Evolutionary conservation across 306 rosid genomes (phyloP).

Genomic region (Trifolium repens): DNA sequence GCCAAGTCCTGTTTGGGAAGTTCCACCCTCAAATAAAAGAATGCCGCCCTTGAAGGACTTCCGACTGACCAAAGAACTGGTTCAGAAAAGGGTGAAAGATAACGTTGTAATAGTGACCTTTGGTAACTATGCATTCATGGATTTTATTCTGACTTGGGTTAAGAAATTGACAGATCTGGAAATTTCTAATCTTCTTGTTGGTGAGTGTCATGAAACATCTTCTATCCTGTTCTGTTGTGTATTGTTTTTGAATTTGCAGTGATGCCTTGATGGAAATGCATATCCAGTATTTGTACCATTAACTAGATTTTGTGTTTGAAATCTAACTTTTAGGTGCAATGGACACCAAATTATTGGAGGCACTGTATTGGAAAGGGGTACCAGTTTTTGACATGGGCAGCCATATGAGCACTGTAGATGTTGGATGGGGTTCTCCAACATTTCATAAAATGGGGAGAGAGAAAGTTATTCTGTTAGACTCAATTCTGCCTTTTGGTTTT

Average conservation of each 20-base stretch:
- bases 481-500: constrained; percentile 75
- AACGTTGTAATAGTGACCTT: constrained; percentile 78
- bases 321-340: constrained; percentile 72
- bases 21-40: constrained; percentile 54
- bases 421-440: constrained; percentile 94
- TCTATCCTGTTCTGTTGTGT: constrained; percentile 16
- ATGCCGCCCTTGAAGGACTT: constrained; percentile 76
- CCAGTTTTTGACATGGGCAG: constrained; percentile 99
- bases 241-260: constrained; percentile 22
- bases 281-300: constrained; percentile 13
- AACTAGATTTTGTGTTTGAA: constrained; percentile 36
- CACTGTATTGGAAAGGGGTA: constrained; percentile 92
- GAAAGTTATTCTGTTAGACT: constrained; percentile 80
- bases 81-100: constrained; percentile 80
- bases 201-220: constrained; percentile 52
- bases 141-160: constrained; percentile 89
- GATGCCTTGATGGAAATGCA: constrained; percentile 24
- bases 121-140: constrained; percentile 95
- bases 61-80: constrained; percentile 68
- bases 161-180: constrained; percentile 78
- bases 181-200: constrained; percentile 80
- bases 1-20: constrained; percentile 60
- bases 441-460: constrained; percentile 98
- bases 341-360: constrained; percentile 90
- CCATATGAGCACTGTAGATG: constrained; percentile 87